Evolutionary conservation across 768 basidiomycete species (phyloP).

Genomic region (Tylopilus cervinicoccineus): DNA sequence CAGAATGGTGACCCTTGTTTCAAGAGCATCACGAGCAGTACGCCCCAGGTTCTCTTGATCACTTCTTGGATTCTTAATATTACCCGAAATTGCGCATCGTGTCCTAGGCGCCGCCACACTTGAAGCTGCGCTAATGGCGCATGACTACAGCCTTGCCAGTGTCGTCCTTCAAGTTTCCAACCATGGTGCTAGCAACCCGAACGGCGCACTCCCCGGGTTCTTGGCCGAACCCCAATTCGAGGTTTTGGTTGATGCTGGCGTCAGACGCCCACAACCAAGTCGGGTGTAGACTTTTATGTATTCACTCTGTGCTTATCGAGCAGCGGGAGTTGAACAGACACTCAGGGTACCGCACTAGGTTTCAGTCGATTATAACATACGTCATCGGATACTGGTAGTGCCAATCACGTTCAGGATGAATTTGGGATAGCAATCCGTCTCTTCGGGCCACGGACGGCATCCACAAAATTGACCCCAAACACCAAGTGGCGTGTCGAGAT

Average conservation of each 20-base stretch:
- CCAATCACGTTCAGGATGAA: conserved; percentile 62
- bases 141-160: conserved; percentile 64
- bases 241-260: conserved; percentile 74
- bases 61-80: not conserved
- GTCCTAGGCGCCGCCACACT: conserved; percentile 74
- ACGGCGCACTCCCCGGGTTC: too few relatives aligned
- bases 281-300: conserved; percentile 81
- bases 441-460: conserved; percentile 61
- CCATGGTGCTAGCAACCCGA: too few relatives aligned
- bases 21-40: conserved; percentile 66
- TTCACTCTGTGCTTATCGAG: conserved; percentile 81
- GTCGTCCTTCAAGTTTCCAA: conserved; percentile 80
- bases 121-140: conserved; percentile 84
- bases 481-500: conserved; percentile 38
- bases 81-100: conserved; percentile 69
- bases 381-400: conserved; percentile 45
- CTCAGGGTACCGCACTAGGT: conserved; percentile 61
- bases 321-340: conserved; percentile 82
- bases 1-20: conserved; percentile 69
- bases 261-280: conserved; percentile 84
- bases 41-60: conserved; percentile 18
- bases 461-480: conserved; percentile 81
- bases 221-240: conserved; percentile 78
- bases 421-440: conserved; percentile 95
- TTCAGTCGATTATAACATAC: conserved; percentile 41